Percentiles rank a stretch among this genome's conserved stretches.
Conservation (phyloP, 176 grass and related monocot species). For the Melocanna baccifera region DNA sequence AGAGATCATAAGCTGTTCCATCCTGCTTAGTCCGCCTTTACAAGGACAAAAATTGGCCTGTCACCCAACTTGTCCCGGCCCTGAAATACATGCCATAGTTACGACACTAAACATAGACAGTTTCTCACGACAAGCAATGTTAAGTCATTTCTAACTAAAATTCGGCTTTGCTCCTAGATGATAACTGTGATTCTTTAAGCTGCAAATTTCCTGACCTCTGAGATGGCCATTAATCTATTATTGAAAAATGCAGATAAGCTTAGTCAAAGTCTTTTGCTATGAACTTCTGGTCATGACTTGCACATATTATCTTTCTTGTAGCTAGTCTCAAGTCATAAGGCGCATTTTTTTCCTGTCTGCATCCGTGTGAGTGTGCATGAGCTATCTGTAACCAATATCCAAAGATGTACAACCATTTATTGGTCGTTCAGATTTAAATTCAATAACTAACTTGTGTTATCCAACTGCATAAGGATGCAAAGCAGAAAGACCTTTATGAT, state of each 20-base stretch:
- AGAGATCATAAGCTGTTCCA: constrained; percentile 19
- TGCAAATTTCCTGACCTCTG: background rate
- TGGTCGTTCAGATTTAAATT: background rate
- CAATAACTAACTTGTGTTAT: background rate
- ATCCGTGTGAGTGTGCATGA: background rate
- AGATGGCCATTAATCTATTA: background rate
- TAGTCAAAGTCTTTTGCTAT: background rate
- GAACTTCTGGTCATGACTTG: background rate
- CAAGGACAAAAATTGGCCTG: constrained; percentile 72
- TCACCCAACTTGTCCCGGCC: constrained; percentile 73
- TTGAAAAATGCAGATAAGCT: background rate
- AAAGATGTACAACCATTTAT: background rate
- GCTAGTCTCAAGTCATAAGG: background rate
- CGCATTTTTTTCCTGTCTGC: background rate
- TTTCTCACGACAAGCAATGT: background rate
- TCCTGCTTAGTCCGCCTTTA: constrained; percentile 48
- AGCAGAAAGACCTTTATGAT: background rate
- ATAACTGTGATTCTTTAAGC: background rate
- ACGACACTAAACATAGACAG: background rate
- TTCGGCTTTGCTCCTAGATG: background rate
- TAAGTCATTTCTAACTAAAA: constrained; percentile 6
- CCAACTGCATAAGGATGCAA: background rate
- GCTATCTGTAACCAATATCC: background rate
- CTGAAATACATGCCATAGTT: constrained; percentile 41
- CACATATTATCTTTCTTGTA: background rate